Conservation (phyloP, 2,329 filamentous ascomycete genomes). For the Sporothrix brasiliensis region DNA sequence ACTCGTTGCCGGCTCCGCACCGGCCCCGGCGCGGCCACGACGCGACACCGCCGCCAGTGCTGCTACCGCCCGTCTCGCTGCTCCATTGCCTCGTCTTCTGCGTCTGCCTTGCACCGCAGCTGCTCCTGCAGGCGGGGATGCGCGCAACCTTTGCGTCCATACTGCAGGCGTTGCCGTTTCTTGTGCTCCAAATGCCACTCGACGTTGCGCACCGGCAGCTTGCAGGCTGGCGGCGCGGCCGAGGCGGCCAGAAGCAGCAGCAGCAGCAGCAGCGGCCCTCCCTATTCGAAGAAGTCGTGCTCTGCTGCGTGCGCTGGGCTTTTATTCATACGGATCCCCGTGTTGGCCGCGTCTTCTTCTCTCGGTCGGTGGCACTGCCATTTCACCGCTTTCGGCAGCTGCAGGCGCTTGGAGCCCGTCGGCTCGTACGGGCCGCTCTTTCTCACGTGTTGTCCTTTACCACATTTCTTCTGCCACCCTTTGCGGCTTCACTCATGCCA, state of each 20-base stretch:
- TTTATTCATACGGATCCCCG: constrained; percentile 70
- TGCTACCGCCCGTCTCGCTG: constrained; percentile 15
- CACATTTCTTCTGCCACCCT: not conserved
- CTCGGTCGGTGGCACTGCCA: constrained; percentile 69
- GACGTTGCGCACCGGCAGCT: constrained; percentile 42
- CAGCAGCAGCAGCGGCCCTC: constrained; percentile 6
- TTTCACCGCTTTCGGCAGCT: constrained; percentile 62
- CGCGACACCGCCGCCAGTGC: not conserved
- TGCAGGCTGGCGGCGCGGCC: constrained; percentile 69
- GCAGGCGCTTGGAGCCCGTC: not conserved
- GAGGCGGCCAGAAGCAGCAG: not conserved
- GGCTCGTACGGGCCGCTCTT: not conserved
- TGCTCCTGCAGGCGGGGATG: not conserved
- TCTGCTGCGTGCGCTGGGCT: constrained; percentile 19
- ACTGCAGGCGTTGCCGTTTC: constrained; percentile 13
- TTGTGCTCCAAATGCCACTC: constrained; percentile 4
- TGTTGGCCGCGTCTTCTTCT: constrained; percentile 76
- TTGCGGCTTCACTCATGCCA: not conserved
- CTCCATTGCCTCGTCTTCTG: constrained; percentile 21
- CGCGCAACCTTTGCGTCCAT: not conserved
- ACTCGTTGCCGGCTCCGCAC: not conserved
- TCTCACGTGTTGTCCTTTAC: not conserved
- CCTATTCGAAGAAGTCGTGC: not conserved
- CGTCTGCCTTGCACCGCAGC: constrained; percentile 5
- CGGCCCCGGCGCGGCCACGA: not conserved